These are phyloP conservation scores for Epichloe glyceriae DNA, from an alignment of 2,329 filamentous ascomycete genomes.

Conservation along the genomic window DNA sequence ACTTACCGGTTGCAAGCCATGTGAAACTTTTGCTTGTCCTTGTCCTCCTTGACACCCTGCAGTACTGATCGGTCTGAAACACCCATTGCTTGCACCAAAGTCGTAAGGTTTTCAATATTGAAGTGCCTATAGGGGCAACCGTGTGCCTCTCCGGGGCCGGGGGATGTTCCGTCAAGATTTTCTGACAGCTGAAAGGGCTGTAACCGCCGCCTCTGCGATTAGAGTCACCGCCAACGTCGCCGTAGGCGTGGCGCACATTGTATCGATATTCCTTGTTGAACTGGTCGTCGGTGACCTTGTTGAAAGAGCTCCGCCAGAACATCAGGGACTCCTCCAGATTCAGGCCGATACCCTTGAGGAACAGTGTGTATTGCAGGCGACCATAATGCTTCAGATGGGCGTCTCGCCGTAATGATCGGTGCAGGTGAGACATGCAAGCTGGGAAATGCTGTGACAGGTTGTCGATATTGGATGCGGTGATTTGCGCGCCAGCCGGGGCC, in stretches of 20 bases:
- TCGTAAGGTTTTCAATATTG: slow-evolving; percentile 69
- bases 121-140: slow-evolving; percentile 97
- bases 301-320: slow-evolving; percentile 85
- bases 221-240: slow-evolving; percentile 84
- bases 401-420: slow-evolving; percentile 73
- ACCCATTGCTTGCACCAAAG: slow-evolving; percentile 64
- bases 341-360: slow-evolving; percentile 90
- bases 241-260: slow-evolving; percentile 90
- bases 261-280: slow-evolving; percentile 98
- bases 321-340: slow-evolving; percentile 80
- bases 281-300: slow-evolving; percentile 76
- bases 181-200: slow-evolving; percentile 86
- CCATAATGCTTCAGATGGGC: slow-evolving; percentile 88
- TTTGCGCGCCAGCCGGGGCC: slow-evolving; percentile 55
- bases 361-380: slow-evolving; percentile 86
- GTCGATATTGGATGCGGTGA: slow-evolving; percentile 70
- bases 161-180: slow-evolving; percentile 84
- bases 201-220: slow-evolving; percentile 82
- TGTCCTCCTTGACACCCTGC: slow-evolving; percentile 75
- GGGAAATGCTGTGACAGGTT: slow-evolving; percentile 70
- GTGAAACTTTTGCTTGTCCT: slow-evolving; percentile 77
- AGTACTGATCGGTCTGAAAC: slow-evolving; percentile 67
- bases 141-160: slow-evolving; percentile 76
- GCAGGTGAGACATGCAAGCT: slow-evolving; percentile 86
- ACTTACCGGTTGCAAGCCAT: slow-evolving; percentile 82